Evolutionary conservation across 2,329 filamentous ascomycete genomes (phyloP).

Genomic region (Aspergillus glaucus): DNA sequence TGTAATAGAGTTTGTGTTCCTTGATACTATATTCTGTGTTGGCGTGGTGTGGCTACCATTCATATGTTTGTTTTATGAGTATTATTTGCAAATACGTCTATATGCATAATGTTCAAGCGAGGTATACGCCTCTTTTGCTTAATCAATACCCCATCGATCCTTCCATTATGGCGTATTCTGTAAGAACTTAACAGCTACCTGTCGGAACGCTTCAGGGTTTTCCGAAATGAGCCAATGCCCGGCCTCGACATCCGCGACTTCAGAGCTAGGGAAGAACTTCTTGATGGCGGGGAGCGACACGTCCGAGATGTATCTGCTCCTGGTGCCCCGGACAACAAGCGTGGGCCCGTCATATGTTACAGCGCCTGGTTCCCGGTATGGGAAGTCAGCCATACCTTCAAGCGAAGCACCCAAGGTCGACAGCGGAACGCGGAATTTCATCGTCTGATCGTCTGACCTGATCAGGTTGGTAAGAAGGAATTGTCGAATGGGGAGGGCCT

Average conservation of each 20-base stretch:
- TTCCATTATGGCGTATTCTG: conserved; percentile 12
- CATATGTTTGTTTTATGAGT: too few relatives aligned
- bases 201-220: conserved; percentile 38
- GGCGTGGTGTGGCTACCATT: too few relatives aligned
- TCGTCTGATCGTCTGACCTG: conserved; percentile 48
- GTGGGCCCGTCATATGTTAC: conserved; percentile 68
- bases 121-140: not conserved
- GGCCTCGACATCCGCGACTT: conserved; percentile 35
- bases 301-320: conserved; percentile 35
- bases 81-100: too few relatives aligned
- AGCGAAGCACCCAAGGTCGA: conserved; percentile 61
- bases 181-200: conserved; percentile 31
- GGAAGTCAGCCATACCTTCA: conserved; percentile 78
- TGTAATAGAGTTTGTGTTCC: too few relatives aligned
- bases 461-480: conserved; percentile 85
- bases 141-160: not conserved
- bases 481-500: conserved; percentile 71
- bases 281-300: conserved; percentile 36
- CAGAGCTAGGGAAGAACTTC: conserved; percentile 36
- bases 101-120: not conserved
- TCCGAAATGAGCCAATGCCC: conserved; percentile 43
- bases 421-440: conserved; percentile 76
- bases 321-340: conserved; percentile 59
- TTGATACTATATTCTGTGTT: too few relatives aligned
- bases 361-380: conserved; percentile 66